Percentiles rank a stretch among this genome's conserved stretches.
These are phyloP conservation scores for Solanum etuberosum DNA, from an alignment of 257 asterid species.

Conservation along the genomic window DNA sequence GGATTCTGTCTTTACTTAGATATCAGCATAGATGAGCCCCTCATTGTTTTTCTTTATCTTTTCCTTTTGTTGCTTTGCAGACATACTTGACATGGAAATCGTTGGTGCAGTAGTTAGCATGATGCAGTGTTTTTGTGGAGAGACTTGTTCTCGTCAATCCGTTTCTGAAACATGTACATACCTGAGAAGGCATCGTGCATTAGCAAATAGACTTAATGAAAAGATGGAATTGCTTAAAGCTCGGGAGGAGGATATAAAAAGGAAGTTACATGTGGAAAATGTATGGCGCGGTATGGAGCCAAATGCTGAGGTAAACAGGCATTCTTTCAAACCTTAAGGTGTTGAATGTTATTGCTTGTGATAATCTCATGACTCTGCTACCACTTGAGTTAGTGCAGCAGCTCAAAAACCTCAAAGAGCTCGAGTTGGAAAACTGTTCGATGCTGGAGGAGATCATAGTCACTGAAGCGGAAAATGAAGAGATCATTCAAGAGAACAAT, in stretches of 20 bases:
- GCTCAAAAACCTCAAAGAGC: conserved; percentile 5
- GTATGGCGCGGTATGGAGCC: conserved; percentile 7
- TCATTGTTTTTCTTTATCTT: background rate
- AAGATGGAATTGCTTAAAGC: conserved; percentile 11
- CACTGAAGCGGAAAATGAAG: background rate
- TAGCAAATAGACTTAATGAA: conserved; percentile 1
- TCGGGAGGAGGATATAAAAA: conserved; percentile 7
- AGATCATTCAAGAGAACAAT: background rate
- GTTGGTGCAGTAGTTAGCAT: conserved; percentile 3
- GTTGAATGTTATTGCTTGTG: conserved; percentile 11
- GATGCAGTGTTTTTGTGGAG: conserved; percentile 9
- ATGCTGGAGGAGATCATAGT: conserved; percentile 4
- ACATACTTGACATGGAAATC: conserved; percentile 3
- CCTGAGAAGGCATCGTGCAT: background rate
- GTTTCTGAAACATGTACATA: conserved; percentile 5
- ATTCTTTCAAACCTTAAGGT: conserved; percentile 8
- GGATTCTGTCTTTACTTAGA: background rate
- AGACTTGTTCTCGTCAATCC: background rate
- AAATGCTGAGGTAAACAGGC: conserved; percentile 10
- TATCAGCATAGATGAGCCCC: background rate
- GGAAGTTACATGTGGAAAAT: background rate
- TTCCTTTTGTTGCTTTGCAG: background rate
- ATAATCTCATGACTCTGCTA: conserved; percentile 1
- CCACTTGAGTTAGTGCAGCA: conserved; percentile 10
- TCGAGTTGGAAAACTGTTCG: conserved; percentile 5